phyloP scores from a whole-genome alignment of 2,329 filamentous ascomycete genomes.

The Blastomyces silverae region DNA sequence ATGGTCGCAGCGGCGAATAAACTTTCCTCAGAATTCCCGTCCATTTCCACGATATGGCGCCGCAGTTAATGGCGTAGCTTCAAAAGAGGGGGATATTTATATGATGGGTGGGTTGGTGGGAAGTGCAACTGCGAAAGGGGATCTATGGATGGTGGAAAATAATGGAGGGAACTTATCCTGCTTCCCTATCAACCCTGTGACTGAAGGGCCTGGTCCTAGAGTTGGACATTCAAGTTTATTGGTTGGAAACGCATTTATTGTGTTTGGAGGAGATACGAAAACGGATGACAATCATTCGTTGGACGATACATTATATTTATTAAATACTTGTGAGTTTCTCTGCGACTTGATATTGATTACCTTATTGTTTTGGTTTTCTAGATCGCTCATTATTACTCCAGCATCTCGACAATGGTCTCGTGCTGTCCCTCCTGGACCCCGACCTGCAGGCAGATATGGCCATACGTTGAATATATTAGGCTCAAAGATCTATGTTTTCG shows the following conservation, averaged over 20 bases:
- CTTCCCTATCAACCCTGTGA: slow-evolving; percentile 83
- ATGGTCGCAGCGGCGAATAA: slow-evolving; percentile 86
- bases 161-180: slow-evolving; percentile 75
- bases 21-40: slow-evolving; percentile 73
- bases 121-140: slow-evolving; percentile 90
- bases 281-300: slow-evolving; percentile 85
- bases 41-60: slow-evolving; percentile 96
- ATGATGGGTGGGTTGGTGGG: slow-evolving; percentile 96
- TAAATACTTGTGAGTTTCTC: slow-evolving; percentile 81
- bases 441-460: slow-evolving; percentile 86
- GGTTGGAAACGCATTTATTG: slow-evolving; percentile 97
- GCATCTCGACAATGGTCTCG: slow-evolving; percentile 97
- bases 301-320: slow-evolving; percentile 89
- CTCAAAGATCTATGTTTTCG: slow-evolving; percentile 96
- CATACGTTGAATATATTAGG: slow-evolving; percentile 94
- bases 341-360: neutral
- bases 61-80: slow-evolving; percentile 84
- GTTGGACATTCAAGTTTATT: slow-evolving; percentile 91
- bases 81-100: slow-evolving; percentile 95
- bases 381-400: slow-evolving; percentile 40
- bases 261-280: slow-evolving; percentile 97
- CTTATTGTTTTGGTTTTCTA: neutral
- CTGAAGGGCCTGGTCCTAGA: slow-evolving; percentile 88
- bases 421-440: slow-evolving; percentile 75
- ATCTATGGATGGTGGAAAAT: slow-evolving; percentile 96